These are phyloP conservation scores for Paramecium sonneborni DNA, from an alignment of 73 alveolate genomes.

Conservation along the genomic window DNA sequence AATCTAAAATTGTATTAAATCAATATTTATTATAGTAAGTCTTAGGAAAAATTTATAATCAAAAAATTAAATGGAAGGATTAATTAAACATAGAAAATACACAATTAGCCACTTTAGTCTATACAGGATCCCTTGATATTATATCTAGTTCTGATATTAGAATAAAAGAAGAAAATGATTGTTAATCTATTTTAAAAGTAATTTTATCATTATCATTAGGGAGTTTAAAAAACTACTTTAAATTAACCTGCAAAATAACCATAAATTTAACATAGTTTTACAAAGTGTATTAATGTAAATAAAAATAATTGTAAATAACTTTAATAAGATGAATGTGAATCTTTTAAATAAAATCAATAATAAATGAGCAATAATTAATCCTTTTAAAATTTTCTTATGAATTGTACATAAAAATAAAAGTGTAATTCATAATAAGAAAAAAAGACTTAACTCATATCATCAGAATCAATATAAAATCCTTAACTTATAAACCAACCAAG, in stretches of 20 bases:
- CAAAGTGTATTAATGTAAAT: background rate
- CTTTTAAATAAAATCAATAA: background rate
- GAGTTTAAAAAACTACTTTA: background rate
- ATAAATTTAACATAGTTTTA: background rate
- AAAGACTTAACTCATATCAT: background rate
- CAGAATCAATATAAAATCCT: background rate
- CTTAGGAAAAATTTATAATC: background rate
- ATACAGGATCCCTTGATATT: slow-evolving; percentile 33
- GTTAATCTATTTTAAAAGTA: slow-evolving; percentile 23
- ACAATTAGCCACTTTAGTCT: slow-evolving; percentile 5
- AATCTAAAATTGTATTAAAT: slow-evolving; percentile 7
- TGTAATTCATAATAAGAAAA: background rate
- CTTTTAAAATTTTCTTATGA: background rate
- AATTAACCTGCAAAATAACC: background rate
- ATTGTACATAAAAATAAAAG: slow-evolving; percentile 13
- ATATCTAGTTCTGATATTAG: background rate
- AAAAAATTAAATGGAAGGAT: slow-evolving; percentile 44
- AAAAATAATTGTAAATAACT: background rate
- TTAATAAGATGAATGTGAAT: background rate
- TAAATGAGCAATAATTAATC: slow-evolving; percentile 27
- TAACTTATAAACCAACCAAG: background rate
- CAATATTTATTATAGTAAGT: background rate
- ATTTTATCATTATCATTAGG: background rate
- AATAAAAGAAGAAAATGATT: background rate
- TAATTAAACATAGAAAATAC: background rate